Conservation (phyloP, 1,284 basidiomycete species). For the Puccinia sorghi region DNA sequence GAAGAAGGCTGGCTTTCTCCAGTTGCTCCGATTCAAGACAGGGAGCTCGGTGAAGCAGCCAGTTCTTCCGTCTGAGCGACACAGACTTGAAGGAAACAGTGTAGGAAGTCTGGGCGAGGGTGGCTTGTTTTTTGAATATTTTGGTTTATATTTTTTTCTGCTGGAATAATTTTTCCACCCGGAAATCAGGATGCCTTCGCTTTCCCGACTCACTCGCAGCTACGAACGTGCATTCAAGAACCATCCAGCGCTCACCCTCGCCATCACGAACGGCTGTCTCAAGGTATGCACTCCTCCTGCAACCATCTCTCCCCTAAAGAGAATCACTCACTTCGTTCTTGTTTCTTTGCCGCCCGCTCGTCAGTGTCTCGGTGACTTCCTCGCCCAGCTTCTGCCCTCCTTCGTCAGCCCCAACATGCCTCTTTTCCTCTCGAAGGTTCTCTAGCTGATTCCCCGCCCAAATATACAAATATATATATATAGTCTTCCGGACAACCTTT, state of each 20-base stretch:
- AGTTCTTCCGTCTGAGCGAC: too few relatives aligned
- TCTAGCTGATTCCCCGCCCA: neutral
- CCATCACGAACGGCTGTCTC: conserved; percentile 40
- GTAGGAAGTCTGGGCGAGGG: too few relatives aligned
- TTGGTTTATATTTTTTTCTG: too few relatives aligned
- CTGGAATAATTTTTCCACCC: neutral
- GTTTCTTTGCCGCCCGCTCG: neutral
- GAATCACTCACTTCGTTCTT: neutral
- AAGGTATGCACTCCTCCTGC: conserved; percentile 9
- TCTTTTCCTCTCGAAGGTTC: neutral
- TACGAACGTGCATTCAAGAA: conserved; percentile 40
- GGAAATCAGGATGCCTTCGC: conserved; percentile 8
- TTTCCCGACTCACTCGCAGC: conserved; percentile 16
- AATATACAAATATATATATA: neutral
- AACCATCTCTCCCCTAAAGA: neutral
- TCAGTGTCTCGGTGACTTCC: conserved; percentile 38
- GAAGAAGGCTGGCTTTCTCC: too few relatives aligned
- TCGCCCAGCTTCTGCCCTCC: conserved; percentile 35
- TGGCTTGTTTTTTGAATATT: too few relatives aligned
- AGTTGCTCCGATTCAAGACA: too few relatives aligned
- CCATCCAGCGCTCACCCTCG: conserved; percentile 39
- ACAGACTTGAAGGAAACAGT: too few relatives aligned
- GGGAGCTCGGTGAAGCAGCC: too few relatives aligned
- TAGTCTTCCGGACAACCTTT: conserved; percentile 14
- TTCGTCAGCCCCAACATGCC: neutral